phyloP scores from a whole-genome alignment of 139 green algal species.

The Chlamydomonas sphaeroides region DNA sequence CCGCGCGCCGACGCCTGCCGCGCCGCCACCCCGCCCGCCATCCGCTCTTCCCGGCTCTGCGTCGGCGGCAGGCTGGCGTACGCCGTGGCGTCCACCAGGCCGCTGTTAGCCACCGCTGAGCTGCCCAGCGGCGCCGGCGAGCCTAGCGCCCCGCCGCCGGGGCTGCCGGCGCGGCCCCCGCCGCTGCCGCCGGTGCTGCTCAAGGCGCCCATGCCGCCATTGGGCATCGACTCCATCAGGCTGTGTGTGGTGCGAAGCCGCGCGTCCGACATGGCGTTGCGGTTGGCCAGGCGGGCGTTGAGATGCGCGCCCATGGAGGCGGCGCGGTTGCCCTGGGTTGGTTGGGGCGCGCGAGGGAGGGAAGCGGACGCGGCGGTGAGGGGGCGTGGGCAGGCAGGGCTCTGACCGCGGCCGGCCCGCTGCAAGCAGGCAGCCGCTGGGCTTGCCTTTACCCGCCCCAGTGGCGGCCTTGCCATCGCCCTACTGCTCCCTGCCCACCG shows the following conservation, averaged over 20 bases:
- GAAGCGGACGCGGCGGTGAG: no score
- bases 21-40: neutral
- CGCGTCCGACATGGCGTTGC: neutral
- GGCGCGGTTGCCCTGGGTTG: conserved; percentile 32
- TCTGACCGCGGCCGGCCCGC: conserved; percentile 18
- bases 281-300: neutral
- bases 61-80: conserved; percentile 18
- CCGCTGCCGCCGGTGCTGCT: neutral
- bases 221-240: conserved; percentile 29
- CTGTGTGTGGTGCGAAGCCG: neutral
- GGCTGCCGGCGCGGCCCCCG: neutral
- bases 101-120: neutral
- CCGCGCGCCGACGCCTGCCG: conserved; percentile 21
- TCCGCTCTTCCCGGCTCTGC: neutral
- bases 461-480: neutral
- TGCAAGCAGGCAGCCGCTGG: no score
- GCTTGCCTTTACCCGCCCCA: no score
- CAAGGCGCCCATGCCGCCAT: neutral
- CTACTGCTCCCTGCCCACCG: no score
- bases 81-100: conserved; percentile 11
- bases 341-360: no score
- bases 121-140: neutral
- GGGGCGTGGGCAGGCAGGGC: no score
- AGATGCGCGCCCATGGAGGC: neutral
- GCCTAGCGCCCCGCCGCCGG: neutral